These are phyloP conservation scores for Geranomyces michiganensis DNA, from an alignment of 192 early-diverging fungal genomes.

Conservation along the genomic window DNA sequence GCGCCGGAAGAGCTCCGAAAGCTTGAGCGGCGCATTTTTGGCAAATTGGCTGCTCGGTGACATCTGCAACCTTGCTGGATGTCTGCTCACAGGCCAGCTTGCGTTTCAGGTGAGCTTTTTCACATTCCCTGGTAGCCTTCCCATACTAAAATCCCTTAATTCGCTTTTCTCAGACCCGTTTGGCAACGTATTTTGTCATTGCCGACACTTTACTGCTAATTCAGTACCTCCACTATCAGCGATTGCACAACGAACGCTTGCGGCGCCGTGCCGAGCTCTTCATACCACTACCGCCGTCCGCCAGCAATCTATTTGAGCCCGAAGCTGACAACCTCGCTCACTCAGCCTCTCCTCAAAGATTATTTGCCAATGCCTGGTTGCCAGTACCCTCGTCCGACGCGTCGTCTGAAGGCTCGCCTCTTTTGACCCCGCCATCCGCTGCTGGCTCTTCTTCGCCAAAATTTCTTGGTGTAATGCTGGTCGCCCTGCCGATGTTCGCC, in stretches of 20 bases:
- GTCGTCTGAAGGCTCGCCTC: neutral
- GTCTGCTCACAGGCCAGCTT: conserved; percentile 71
- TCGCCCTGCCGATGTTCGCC: conserved; percentile 3
- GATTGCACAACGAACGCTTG: neutral
- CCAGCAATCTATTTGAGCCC: neutral
- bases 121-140: neutral
- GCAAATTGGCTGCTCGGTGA: conserved; percentile 74
- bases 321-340: too few relatives aligned
- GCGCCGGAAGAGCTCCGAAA: conserved; percentile 46
- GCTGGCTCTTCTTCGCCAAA: neutral
- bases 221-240: conserved; percentile 45
- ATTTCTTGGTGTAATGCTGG: conserved; percentile 7
- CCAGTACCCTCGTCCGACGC: neutral
- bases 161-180: conserved; percentile 43
- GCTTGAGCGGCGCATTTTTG: conserved; percentile 60
- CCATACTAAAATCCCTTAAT: neutral
- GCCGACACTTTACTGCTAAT: conserved; percentile 40
- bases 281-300: neutral
- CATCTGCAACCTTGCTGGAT: conserved; percentile 69
- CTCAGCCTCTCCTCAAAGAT: neutral
- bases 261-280: neutral
- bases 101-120: conserved; percentile 65
- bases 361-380: neutral
- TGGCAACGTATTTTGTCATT: conserved; percentile 56
- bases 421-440: conserved; percentile 6